Conservation (phyloP, 2,329 filamentous ascomycete species). For the Cordyceps cicadae region DNA sequence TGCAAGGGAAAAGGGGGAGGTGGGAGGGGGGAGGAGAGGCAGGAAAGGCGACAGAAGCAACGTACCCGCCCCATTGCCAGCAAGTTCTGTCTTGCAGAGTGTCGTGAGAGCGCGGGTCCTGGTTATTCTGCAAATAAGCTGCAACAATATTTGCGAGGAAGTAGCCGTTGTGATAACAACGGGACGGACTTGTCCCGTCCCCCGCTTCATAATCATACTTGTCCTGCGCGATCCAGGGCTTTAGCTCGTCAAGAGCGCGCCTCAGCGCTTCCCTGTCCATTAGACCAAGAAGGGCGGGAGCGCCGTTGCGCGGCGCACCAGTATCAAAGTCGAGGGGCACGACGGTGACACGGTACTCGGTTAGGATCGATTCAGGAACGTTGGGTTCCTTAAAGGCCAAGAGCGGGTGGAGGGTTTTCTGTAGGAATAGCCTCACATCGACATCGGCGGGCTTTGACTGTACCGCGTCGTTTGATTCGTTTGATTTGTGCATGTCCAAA, state of each 20-base stretch:
- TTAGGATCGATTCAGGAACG: neutral
- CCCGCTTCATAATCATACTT: too few species aligned
- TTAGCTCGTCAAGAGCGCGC: neutral
- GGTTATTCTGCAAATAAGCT: neutral
- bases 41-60: neutral
- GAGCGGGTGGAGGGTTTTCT: neutral
- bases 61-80: neutral
- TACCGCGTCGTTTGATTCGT: neutral
- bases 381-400: neutral
- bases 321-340: neutral
- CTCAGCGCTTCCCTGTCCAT: neutral
- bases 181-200: neutral
- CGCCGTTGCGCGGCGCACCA: neutral
- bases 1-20: too few species aligned
- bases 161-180: neutral
- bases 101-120: neutral
- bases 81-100: neutral
- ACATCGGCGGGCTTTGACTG: neutral
- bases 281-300: neutral
- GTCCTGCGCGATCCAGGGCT: neutral
- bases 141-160: neutral
- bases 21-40: too few species aligned
- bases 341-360: neutral
- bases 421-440: neutral
- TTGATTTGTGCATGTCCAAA: neutral